Evolutionary conservation across 73 alveolate species (phyloP).

Genomic region (Symbiodinium pilosum): DNA sequence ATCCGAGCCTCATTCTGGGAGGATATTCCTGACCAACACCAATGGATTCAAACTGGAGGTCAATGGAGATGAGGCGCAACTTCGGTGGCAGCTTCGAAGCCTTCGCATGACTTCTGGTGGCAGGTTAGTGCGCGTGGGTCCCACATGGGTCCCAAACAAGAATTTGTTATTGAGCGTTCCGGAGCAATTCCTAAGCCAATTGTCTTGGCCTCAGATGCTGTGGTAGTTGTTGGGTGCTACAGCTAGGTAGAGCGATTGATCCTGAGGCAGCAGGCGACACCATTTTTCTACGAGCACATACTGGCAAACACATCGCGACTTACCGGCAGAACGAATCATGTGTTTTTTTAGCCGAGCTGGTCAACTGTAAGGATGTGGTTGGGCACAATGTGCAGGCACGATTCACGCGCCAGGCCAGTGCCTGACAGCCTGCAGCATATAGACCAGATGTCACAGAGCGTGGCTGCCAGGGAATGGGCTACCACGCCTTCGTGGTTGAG

Average conservation of each 20-base stretch:
- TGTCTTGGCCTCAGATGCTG: background rate
- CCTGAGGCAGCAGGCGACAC: constrained; percentile 63
- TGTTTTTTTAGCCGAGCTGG: background rate
- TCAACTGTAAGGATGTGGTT: constrained; percentile 38
- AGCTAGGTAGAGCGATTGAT: too few species aligned
- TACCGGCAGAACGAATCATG: background rate
- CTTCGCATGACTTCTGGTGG: background rate
- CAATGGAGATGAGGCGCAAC: constrained; percentile 58
- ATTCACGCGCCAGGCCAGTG: constrained; percentile 41
- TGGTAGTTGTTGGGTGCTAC: too few species aligned
- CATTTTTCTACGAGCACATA: constrained; percentile 68
- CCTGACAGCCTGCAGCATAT: background rate
- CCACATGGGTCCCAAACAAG: constrained; percentile 60
- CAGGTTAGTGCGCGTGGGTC: constrained; percentile 31
- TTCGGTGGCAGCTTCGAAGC: background rate
- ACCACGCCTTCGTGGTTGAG: constrained; percentile 85
- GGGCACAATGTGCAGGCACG: constrained; percentile 89
- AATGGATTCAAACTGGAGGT: constrained; percentile 47
- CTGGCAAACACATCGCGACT: constrained; percentile 67
- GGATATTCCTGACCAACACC: constrained; percentile 77
- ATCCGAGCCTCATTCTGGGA: background rate
- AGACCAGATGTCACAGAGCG: background rate
- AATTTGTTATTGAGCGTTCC: constrained; percentile 30
- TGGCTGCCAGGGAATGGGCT: constrained; percentile 70
- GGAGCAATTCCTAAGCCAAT: constrained; percentile 57